Evolutionary conservation across 2,329 filamentous ascomycete species (phyloP).

Genomic region (Cladosporium sp.): DNA sequence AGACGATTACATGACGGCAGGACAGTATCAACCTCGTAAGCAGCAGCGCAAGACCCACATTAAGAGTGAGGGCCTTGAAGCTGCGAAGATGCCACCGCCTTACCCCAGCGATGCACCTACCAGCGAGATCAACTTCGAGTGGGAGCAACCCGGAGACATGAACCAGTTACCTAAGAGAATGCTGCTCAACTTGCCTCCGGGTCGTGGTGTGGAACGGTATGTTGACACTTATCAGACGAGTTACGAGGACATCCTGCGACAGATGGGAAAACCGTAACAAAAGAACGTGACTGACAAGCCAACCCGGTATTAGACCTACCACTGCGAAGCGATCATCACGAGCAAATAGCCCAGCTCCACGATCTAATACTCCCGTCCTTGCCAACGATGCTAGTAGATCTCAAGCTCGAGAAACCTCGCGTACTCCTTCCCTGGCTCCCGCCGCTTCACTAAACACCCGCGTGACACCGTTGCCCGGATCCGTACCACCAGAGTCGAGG

Average conservation of each 20-base stretch:
- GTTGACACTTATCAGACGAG: slow-evolving; percentile 25
- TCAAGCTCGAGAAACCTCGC: neutral
- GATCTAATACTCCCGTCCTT: slow-evolving; percentile 8
- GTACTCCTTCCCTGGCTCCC: slow-evolving; percentile 4
- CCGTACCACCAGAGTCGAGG: slow-evolving; percentile 21
- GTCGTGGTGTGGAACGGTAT: slow-evolving; percentile 29
- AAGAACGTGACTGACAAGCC: neutral
- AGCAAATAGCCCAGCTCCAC: slow-evolving; percentile 11
- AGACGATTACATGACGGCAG: slow-evolving; percentile 38
- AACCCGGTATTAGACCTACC: neutral
- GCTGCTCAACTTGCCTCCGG: slow-evolving; percentile 25
- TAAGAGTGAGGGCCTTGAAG: slow-evolving; percentile 31
- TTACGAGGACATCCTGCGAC: slow-evolving; percentile 5
- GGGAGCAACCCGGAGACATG: slow-evolving; percentile 29
- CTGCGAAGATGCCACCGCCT: slow-evolving; percentile 9
- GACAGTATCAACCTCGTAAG: slow-evolving; percentile 34
- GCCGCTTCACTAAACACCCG: slow-evolving; percentile 1
- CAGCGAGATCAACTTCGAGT: slow-evolving; percentile 24
- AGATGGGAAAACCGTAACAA: neutral
- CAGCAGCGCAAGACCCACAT: slow-evolving; percentile 26
- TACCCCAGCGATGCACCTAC: slow-evolving; percentile 18
- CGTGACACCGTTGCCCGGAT: neutral
- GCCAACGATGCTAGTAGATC: neutral
- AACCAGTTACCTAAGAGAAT: slow-evolving; percentile 28
- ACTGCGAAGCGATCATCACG: slow-evolving; percentile 15